Percentiles rank a stretch among this genome's conserved stretches.
These are phyloP conservation scores for Mycosphaerella sp. DNA, from an alignment of 2,329 filamentous ascomycete genomes.

Conservation along the genomic window DNA sequence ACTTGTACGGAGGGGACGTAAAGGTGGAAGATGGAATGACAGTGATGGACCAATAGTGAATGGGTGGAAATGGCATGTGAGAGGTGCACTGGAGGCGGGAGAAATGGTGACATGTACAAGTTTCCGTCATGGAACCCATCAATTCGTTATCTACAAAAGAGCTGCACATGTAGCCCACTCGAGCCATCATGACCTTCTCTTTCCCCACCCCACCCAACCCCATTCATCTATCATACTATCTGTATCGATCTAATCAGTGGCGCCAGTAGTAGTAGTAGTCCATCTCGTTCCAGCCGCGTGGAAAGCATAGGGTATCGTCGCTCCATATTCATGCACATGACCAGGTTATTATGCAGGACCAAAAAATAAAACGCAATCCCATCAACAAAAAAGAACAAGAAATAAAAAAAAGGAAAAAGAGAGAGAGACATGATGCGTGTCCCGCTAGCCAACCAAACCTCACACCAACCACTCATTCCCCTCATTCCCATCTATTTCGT, in stretches of 20 bases:
- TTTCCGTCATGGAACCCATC: not conserved
- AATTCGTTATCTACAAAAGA: not conserved
- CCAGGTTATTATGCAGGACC: not conserved
- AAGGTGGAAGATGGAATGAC: too few species aligned
- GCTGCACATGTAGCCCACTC: not conserved
- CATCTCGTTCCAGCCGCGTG: not conserved
- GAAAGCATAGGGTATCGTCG: conserved; percentile 9
- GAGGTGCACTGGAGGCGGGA: too few species aligned
- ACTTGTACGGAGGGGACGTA: too few species aligned
- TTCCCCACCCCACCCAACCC: not conserved
- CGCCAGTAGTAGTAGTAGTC: not conserved
- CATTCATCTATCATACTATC: not conserved
- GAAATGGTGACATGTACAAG: too few species aligned
- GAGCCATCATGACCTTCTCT: not conserved
- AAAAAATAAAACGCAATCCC: not conserved
- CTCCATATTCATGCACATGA: not conserved
- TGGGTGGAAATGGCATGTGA: too few species aligned
- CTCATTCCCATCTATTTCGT: conserved; percentile 9
- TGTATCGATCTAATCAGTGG: not conserved
- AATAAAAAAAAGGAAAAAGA: too few species aligned
- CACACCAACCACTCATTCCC: too few species aligned
- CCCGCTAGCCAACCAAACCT: not conserved
- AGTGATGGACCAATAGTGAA: too few species aligned
- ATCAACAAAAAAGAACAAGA: too few species aligned
- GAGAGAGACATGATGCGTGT: too few species aligned